These are phyloP conservation scores for Cercophora newfieldiana DNA, from an alignment of 495 filamentous ascomycete species.

Conservation along the genomic window DNA sequence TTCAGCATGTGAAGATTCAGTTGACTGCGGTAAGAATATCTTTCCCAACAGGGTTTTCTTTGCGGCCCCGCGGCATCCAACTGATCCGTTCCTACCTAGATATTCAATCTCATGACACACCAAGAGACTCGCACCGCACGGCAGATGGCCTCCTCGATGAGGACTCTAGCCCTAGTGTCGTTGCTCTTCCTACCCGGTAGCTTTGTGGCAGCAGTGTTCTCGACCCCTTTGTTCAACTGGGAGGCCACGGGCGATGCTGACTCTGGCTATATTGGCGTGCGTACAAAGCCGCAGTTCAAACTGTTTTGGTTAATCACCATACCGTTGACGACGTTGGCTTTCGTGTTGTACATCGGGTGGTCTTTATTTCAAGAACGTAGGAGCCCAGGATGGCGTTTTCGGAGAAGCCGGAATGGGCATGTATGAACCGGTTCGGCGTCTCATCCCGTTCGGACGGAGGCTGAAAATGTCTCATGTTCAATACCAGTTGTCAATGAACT, in stretches of 20 bases:
- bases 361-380: neutral
- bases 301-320: neutral
- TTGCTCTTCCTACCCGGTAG: neutral
- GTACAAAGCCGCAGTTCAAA: neutral
- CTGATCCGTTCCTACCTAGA: no score
- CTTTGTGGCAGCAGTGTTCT: neutral
- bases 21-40: neutral
- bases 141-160: neutral
- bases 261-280: neutral
- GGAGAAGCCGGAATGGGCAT: no score
- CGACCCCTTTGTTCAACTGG: neutral
- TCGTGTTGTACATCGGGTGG: neutral
- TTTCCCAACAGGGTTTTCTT: no score
- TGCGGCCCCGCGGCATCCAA: no score
- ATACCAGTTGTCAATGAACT: no score
- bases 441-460: no score
- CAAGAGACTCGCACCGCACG: neutral
- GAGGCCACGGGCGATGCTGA: neutral
- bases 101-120: neutral
- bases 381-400: no score
- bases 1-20: neutral
- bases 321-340: neutral
- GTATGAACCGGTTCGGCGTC: no score
- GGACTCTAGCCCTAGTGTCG: neutral
- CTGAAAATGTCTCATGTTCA: no score